These are phyloP conservation scores for Xerocomellus amylosporus DNA, from an alignment of 768 basidiomycete genomes.

Conservation along the genomic window DNA sequence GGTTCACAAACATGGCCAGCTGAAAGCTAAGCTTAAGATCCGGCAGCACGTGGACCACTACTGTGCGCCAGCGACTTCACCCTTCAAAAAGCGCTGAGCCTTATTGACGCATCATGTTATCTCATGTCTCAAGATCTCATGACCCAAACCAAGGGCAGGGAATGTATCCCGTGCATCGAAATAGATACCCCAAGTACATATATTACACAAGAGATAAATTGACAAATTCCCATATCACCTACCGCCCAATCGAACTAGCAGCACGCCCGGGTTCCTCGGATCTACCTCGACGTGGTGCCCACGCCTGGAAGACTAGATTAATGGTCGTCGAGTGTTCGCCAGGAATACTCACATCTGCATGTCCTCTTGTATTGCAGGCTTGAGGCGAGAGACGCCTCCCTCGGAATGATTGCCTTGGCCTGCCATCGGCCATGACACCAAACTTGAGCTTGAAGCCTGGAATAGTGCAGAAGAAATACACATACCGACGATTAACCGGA, in stretches of 20 bases:
- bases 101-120: neutral
- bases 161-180: neutral
- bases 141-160: neutral
- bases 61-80: neutral
- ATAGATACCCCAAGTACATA: neutral
- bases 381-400: constrained; percentile 74
- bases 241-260: constrained; percentile 55
- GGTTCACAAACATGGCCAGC: neutral
- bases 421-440: constrained; percentile 22
- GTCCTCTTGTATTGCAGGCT: constrained; percentile 83
- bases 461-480: constrained; percentile 6
- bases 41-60: neutral
- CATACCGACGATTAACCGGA: constrained; percentile 84
- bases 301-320: constrained; percentile 45
- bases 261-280: constrained; percentile 76
- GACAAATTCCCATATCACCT: neutral
- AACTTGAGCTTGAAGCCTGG: neutral
- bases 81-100: too few relatives aligned
- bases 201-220: neutral
- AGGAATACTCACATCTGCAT: constrained; percentile 60
- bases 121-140: too few relatives aligned
- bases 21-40: neutral
- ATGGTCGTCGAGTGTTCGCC: neutral
- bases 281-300: constrained; percentile 71
- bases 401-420: constrained; percentile 89